Conservation (phyloP, 1,139 yeast genomes). For the Pichia sp. region DNA sequence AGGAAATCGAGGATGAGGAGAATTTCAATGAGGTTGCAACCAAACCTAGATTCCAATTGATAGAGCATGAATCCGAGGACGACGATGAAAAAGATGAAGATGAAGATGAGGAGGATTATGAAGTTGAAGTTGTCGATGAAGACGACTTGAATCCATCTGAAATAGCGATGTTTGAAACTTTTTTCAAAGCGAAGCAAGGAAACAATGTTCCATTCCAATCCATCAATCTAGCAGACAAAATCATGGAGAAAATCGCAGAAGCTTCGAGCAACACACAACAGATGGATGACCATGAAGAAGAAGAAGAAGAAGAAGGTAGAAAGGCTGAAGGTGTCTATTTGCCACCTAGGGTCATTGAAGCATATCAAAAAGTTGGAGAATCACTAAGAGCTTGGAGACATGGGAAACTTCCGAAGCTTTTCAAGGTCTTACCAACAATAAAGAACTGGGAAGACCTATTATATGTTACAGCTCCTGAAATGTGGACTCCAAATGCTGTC, state of each 20-base stretch:
- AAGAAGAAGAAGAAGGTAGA: conserved; percentile 19
- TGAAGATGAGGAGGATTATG: conserved; percentile 30
- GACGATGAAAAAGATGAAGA: conserved; percentile 28
- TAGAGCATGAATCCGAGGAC: conserved; percentile 25
- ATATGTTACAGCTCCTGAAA: conserved; percentile 85
- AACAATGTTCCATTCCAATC: conserved; percentile 35
- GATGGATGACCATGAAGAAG: conserved; percentile 13
- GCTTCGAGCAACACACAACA: conserved; percentile 30
- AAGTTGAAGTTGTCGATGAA: conserved; percentile 30
- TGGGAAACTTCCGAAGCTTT: conserved; percentile 91
- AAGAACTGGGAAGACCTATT: conserved; percentile 94
- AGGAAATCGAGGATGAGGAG: conserved; percentile 72
- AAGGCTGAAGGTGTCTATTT: conserved; percentile 59
- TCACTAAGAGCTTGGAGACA: conserved; percentile 88
- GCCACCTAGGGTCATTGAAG: conserved; percentile 94
- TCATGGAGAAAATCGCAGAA: conserved; percentile 82
- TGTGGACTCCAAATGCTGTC: conserved; percentile 95
- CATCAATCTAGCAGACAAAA: conserved; percentile 82
- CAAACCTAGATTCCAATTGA: conserved; percentile 31
- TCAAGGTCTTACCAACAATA: conserved; percentile 88
- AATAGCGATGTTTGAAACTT: conserved; percentile 64
- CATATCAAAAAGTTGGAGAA: conserved; percentile 87
- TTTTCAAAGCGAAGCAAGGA: conserved; percentile 41
- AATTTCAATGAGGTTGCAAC: conserved; percentile 30
- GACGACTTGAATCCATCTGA: conserved; percentile 51